These are phyloP conservation scores for Boletus subcaerulescens DNA, from an alignment of 768 basidiomycete genomes.

Conservation along the genomic window DNA sequence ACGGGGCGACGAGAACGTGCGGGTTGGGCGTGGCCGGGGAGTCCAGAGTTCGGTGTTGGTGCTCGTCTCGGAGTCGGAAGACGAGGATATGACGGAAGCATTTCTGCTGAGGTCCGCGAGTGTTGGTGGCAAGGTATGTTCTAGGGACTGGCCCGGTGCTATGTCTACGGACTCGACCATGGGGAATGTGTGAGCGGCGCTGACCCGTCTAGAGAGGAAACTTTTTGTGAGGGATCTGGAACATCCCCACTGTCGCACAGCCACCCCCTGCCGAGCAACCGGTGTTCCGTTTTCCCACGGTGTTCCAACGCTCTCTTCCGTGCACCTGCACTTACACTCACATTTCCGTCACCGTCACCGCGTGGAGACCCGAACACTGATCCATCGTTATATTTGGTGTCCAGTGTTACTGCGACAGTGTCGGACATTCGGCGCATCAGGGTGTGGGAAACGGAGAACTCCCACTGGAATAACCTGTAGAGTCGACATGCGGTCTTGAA, in stretches of 20 bases:
- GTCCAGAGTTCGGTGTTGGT: constrained; percentile 39
- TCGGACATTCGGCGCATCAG: too few relatives aligned
- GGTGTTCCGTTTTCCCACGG: not conserved
- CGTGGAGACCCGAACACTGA: too few relatives aligned
- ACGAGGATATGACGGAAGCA: constrained; percentile 71
- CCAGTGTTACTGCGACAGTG: too few relatives aligned
- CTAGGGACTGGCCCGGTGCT: not conserved
- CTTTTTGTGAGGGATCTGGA: constrained; percentile 8
- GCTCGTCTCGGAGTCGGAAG: constrained; percentile 52
- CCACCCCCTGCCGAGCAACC: constrained; percentile 22
- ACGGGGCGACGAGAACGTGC: constrained; percentile 64
- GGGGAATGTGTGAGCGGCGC: too few relatives aligned
- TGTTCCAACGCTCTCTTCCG: not conserved
- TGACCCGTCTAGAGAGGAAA: not conserved
- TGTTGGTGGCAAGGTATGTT: constrained; percentile 31
- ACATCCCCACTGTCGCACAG: constrained; percentile 16
- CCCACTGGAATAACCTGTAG: too few relatives aligned
- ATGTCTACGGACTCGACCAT: constrained; percentile 6
- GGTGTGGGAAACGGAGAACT: not conserved
- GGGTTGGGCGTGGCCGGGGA: constrained; percentile 51
- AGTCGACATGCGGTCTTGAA: not conserved
- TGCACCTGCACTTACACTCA: too few relatives aligned
- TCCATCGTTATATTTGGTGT: too few relatives aligned
- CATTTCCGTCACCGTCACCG: too few relatives aligned
- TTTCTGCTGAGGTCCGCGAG: constrained; percentile 72